Evolutionary conservation across 176 grass and related monocot species (phyloP), one percentile per base, ranked within the genome.

Genomic region (Oryza coarctata): DNA sequence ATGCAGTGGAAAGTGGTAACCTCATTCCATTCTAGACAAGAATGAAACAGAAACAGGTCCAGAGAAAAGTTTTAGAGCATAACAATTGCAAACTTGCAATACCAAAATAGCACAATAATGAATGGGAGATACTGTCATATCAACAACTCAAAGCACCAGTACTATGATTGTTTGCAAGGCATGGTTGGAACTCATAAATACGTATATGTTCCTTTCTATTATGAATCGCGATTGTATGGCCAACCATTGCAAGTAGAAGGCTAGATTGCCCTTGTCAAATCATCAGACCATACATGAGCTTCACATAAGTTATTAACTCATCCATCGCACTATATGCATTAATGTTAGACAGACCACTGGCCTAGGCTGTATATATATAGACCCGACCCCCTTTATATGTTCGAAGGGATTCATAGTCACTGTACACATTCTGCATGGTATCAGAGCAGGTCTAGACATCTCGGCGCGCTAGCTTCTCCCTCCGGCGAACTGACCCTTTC

Each of bases 221-320:
- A n/a, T n/a, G n/a, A n/a, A n/a, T n/a, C n/a, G n/a, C n/a, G n/a
- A n/a, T n/a, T n/a, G n/a, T n/a, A n/a, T n/a, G n/a, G n/a, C n/a
- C n/a, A n/a, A n/a, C n/a, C n/a, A n/a, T n/a, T n/a, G n/a, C n/a
- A n/a, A n/a, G n/a, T n/a, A n/a, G n/a, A n/a, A n/a, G n/a, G n/a
- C n/a, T n/a, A n/a, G n/a, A n/a, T n/a, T n/a, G n/a, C n/a, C n/a
- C 35, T 34, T 78, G 55, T 28, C 36, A 73, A 79, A 73, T 15
- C 31, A 79, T 73, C n/a, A 63, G 13, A 66, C 38, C 13, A 7
- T 11, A 61, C 28, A 11, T 31, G 33, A 78, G 57, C 5, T 45
- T 61, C 11, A 62, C 5, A 36, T 28, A 32, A 75, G 5, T 36
- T 9, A 25, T 60, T 60, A 60, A 60, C 22, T 60, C 9, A 68